These are phyloP conservation scores for Cyclotella atomus DNA, from an alignment of 108 stramenopile genomes.

Conservation along the genomic window DNA sequence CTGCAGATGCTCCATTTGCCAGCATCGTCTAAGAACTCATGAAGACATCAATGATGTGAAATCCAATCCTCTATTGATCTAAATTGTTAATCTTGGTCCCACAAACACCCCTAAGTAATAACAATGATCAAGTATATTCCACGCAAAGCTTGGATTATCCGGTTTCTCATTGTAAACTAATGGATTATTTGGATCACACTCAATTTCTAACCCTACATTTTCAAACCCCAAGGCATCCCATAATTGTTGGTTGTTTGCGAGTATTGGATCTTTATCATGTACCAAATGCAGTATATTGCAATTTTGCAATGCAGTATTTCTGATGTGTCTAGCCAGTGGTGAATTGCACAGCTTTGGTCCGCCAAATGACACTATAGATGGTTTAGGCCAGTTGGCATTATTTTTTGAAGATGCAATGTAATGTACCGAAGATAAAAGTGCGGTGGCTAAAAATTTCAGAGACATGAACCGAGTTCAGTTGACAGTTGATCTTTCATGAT, in stretches of 20 bases:
- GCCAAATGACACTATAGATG: slow-evolving; percentile 63
- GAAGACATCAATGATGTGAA: too few relatives aligned
- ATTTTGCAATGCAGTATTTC: slow-evolving; percentile 31
- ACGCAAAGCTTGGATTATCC: background rate
- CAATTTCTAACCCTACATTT: slow-evolving; percentile 53
- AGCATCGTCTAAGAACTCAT: too few relatives aligned
- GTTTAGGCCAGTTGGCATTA: background rate
- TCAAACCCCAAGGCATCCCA: slow-evolving; percentile 68
- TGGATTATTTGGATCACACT: slow-evolving; percentile 56
- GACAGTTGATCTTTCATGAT: background rate
- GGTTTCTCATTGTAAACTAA: slow-evolving; percentile 4
- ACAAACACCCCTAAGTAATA: slow-evolving; percentile 33
- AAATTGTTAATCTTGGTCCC: slow-evolving; percentile 25
- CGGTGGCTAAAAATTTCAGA: slow-evolving; percentile 19
- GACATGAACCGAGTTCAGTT: background rate
- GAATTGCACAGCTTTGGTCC: slow-evolving; percentile 59
- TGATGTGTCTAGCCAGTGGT: slow-evolving; percentile 42
- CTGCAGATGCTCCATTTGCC: too few relatives aligned
- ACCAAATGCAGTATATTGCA: slow-evolving; percentile 57
- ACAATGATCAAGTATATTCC: slow-evolving; percentile 41
- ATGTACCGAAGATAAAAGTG: slow-evolving; percentile 55
- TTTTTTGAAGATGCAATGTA: slow-evolving; percentile 29
- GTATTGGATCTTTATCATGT: slow-evolving; percentile 61
- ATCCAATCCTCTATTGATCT: too few relatives aligned
- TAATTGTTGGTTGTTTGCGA: slow-evolving; percentile 61